Conservation (phyloP, 2,329 filamentous ascomycete genomes). For the Calonectria hongkongensis region DNA sequence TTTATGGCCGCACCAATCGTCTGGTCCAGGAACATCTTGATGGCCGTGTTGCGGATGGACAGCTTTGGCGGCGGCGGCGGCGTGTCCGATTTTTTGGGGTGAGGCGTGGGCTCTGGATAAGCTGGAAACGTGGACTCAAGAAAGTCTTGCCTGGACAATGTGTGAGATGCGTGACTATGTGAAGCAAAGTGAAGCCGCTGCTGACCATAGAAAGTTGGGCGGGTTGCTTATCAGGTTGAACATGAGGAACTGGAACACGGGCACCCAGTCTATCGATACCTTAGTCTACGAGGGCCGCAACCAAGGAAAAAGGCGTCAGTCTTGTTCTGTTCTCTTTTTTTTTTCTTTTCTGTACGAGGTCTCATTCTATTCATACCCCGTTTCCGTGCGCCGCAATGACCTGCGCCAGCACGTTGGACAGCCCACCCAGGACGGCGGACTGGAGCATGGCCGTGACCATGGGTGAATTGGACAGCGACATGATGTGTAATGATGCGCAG, state of each 20-base stretch:
- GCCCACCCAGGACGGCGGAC: conserved; percentile 77
- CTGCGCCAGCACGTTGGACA: conserved; percentile 85
- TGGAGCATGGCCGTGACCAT: conserved; percentile 79
- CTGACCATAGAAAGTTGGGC: conserved; percentile 88
- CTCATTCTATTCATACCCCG: conserved; percentile 67
- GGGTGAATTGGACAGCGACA: conserved; percentile 62
- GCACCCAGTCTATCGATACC: conserved; percentile 78
- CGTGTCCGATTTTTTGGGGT: conserved; percentile 62
- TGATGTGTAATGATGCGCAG: conserved; percentile 23
- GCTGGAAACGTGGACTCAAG: conserved; percentile 86
- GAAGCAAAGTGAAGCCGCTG: conserved; percentile 37
- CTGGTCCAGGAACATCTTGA: conserved; percentile 82
- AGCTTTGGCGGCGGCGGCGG: conserved; percentile 63
- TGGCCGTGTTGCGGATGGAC: conserved; percentile 77
- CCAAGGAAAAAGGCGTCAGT: background rate
- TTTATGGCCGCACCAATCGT: conserved; percentile 79
- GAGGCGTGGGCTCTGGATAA: conserved; percentile 63
- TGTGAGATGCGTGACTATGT: conserved; percentile 37
- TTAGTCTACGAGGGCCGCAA: conserved; percentile 65
- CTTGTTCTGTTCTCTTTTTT: too few species aligned
- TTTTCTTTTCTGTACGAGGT: background rate
- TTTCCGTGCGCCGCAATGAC: conserved; percentile 77
- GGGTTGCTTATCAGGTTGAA: conserved; percentile 85
- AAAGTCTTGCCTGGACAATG: conserved; percentile 79
- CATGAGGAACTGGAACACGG: conserved; percentile 85